Evolutionary conservation across 2,329 filamentous ascomycete genomes (phyloP).

Genomic region (Paramyrothecium sp.): DNA sequence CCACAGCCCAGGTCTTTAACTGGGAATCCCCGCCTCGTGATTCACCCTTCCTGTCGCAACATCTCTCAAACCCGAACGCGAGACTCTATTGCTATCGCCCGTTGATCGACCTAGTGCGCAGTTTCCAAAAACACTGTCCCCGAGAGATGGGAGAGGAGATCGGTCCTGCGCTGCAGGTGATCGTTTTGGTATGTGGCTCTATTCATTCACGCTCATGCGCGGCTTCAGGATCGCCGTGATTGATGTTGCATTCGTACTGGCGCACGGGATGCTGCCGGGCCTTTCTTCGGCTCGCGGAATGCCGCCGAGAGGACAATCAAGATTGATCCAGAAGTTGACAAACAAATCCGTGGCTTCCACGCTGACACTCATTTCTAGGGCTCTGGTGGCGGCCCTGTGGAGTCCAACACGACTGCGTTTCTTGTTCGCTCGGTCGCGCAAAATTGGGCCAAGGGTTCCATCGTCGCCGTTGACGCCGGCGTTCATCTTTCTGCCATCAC

Average conservation of each 20-base stretch:
- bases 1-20: too few species aligned
- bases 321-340: too few species aligned
- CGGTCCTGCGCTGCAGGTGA: slow-evolving; percentile 65
- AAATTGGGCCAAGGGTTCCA: slow-evolving; percentile 77
- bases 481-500: slow-evolving; percentile 84
- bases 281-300: background rate
- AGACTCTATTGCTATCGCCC: too few species aligned
- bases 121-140: slow-evolving; percentile 4
- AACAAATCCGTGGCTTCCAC: too few species aligned
- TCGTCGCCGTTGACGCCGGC: slow-evolving; percentile 92
- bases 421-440: slow-evolving; percentile 79
- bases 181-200: slow-evolving; percentile 63
- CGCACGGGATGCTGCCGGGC: background rate
- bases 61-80: too few species aligned
- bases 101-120: too few species aligned
- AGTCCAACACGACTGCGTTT: slow-evolving; percentile 87
- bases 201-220: slow-evolving; percentile 2
- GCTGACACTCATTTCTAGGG: slow-evolving; percentile 53
- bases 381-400: slow-evolving; percentile 82
- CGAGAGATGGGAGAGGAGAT: slow-evolving; percentile 18
- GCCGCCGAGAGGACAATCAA: too few species aligned
- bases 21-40: too few species aligned
- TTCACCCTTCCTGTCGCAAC: too few species aligned
- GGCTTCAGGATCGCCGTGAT: background rate
- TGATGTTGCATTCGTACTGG: background rate